phyloP scores from a whole-genome alignment of 371 early-diverging fungal genomes.

The Syncephalastrum contaminatum region DNA sequence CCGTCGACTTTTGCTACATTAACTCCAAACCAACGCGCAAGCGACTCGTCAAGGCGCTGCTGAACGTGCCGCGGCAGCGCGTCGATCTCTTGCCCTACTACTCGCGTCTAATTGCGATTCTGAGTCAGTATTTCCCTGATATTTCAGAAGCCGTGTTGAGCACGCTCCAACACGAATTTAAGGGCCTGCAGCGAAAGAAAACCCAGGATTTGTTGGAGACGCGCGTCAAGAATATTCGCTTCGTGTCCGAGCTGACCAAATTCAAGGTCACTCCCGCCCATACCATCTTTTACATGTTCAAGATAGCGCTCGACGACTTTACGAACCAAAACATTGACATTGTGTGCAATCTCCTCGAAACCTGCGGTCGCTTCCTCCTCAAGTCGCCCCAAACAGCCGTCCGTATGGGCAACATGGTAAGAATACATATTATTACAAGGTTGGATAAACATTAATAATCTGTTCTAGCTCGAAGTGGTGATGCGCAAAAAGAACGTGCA shows the following conservation, averaged over 20 bases:
- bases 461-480: constrained; percentile 72
- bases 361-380: constrained; percentile 87
- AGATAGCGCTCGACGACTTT: constrained; percentile 84
- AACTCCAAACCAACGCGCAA: constrained; percentile 81
- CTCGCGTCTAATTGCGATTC: constrained; percentile 83
- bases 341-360: constrained; percentile 81
- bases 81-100: constrained; percentile 91
- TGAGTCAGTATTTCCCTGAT: constrained; percentile 85
- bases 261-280: constrained; percentile 84
- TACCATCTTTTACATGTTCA: constrained; percentile 79
- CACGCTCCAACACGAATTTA: constrained; percentile 79
- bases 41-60: constrained; percentile 71
- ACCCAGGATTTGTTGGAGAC: constrained; percentile 71
- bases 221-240: constrained; percentile 82
- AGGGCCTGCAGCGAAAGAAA: constrained; percentile 65
- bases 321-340: constrained; percentile 81
- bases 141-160: constrained; percentile 70
- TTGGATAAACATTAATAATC: background rate
- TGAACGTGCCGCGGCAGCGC: constrained; percentile 79
- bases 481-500: constrained; percentile 84
- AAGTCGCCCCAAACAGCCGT: constrained; percentile 71
- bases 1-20: constrained; percentile 91
- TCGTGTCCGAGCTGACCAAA: constrained; percentile 89
- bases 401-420: constrained; percentile 65
- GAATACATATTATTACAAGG: background rate